These are phyloP conservation scores for Sphagnum magellanicum DNA, from an alignment of 228 moss, liverwort and hornwort genomes.

Conservation along the genomic window DNA sequence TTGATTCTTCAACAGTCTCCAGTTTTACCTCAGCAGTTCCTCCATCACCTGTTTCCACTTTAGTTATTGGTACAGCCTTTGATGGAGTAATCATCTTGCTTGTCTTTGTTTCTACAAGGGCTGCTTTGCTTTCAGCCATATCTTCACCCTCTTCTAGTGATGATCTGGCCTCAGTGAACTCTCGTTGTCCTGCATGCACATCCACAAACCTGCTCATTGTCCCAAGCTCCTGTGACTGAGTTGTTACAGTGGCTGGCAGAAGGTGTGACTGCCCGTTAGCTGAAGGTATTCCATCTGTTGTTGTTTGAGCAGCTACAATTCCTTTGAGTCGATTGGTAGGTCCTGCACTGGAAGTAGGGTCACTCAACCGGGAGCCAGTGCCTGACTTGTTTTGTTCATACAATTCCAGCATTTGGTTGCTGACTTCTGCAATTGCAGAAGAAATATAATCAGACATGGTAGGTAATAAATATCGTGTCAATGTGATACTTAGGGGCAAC, in stretches of 20 bases:
- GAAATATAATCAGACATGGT: too few relatives aligned
- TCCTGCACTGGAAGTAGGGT: conserved; percentile 55
- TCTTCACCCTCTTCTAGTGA: conserved; percentile 34
- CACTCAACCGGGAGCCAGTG: conserved; percentile 59
- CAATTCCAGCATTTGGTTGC: conserved; percentile 89
- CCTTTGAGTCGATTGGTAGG: conserved; percentile 12
- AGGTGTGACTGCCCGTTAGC: conserved; percentile 25
- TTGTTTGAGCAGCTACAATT: conserved; percentile 5
- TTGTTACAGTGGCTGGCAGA: conserved; percentile 18
- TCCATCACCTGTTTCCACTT: conserved; percentile 6
- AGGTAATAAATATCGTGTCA: too few relatives aligned
- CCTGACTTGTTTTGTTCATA: conserved; percentile 80
- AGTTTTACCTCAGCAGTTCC: conserved; percentile 17
- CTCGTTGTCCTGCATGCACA: conserved; percentile 10
- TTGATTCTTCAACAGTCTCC: conserved; percentile 49
- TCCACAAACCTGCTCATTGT: conserved; percentile 7
- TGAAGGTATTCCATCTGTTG: conserved; percentile 20
- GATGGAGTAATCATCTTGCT: not conserved
- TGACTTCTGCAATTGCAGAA: conserved; percentile 56
- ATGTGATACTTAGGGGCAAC: too few relatives aligned
- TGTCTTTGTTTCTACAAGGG: not conserved
- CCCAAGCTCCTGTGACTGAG: conserved; percentile 18
- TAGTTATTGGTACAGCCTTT: conserved; percentile 1
- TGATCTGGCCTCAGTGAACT: conserved; percentile 31
- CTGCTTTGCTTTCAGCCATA: conserved; percentile 23